These are phyloP conservation scores for Wickerhamiella sergipiensis DNA, from an alignment of 805 yeast genomes.

Conservation along the genomic window DNA sequence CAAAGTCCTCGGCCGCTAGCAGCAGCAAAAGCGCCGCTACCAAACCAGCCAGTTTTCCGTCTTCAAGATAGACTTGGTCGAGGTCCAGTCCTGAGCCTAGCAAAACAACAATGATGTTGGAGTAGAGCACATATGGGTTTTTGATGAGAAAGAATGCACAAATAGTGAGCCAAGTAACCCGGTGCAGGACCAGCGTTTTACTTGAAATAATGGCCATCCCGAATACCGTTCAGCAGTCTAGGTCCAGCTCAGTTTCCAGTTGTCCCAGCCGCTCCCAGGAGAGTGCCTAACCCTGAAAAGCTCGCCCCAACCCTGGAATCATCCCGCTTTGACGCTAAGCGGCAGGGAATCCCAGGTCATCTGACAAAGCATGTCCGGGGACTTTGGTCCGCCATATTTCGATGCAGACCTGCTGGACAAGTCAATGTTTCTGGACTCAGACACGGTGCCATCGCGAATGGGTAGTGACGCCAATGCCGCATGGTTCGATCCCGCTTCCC, in stretches of 20 bases:
- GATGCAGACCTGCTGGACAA: conserved; percentile 1
- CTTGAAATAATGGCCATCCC: conserved; percentile 4
- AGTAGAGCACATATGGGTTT: conserved; percentile 18
- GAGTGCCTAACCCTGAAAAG: too few species aligned
- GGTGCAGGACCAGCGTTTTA: conserved; percentile 13
- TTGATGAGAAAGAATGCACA: conserved; percentile 20
- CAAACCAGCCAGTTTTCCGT: conserved; percentile 19
- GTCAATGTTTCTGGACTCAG: background rate
- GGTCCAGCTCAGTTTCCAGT: too few species aligned
- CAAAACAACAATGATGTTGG: conserved; percentile 17
- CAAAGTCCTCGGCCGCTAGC: conserved; percentile 19
- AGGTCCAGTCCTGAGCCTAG: conserved; percentile 18
- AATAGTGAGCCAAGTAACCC: conserved; percentile 18
- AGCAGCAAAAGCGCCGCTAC: conserved; percentile 17
- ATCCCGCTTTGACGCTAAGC: background rate
- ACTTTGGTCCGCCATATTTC: conserved; percentile 1
- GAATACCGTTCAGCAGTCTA: too few species aligned
- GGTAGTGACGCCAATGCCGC: background rate
- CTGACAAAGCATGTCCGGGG: conserved; percentile 1
- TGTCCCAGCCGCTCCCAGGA: too few species aligned
- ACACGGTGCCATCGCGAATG: background rate
- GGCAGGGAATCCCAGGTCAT: background rate
- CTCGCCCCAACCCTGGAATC: background rate
- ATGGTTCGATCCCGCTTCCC: background rate
- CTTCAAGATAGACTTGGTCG: conserved; percentile 11